A percentile compares a stretch with the other conserved stretches of the same genome.
Conservation (phyloP, 306 rosid species). For the Fragaria vesca region DNA sequence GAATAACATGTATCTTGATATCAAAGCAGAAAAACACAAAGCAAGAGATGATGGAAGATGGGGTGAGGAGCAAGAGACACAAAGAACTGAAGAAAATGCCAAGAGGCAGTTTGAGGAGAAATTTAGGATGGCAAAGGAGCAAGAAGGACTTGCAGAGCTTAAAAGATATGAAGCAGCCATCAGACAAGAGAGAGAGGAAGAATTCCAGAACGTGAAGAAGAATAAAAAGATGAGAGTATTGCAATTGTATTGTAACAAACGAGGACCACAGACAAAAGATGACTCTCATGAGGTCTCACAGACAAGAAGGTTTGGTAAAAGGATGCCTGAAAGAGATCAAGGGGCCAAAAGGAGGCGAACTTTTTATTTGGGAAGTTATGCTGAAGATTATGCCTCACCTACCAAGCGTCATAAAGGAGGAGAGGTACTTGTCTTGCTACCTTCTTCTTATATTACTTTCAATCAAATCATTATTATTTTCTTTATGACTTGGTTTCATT, state of each 20-base stretch:
- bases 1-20: constrained; percentile 43
- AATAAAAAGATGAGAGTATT: constrained; percentile 54
- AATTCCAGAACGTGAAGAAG: constrained; percentile 69
- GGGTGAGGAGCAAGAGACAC: constrained; percentile 67
- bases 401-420: constrained; percentile 89
- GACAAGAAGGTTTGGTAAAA: constrained; percentile 52
- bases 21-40: constrained; percentile 44
- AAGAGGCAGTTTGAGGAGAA: constrained; percentile 55
- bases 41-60: constrained; percentile 62
- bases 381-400: constrained; percentile 46
- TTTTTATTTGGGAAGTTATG: constrained; percentile 57
- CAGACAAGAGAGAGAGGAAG: constrained; percentile 85
- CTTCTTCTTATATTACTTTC: constrained; percentile 19
- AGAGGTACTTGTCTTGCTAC: constrained; percentile 53
- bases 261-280: constrained; percentile 40
- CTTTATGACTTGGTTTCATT: background rate
- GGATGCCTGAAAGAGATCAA: constrained; percentile 64
- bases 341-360: constrained; percentile 61
- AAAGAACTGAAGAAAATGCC: constrained; percentile 54
- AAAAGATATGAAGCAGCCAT: constrained; percentile 66
- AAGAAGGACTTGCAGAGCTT: constrained; percentile 57
- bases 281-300: constrained; percentile 66
- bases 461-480: background rate
- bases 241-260: too few relatives aligned
- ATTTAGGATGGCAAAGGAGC: constrained; percentile 60